A percentile compares a stretch with the other conserved stretches of the same genome.
Conservation (phyloP, 306 rosid species). For the Quercus bicolor region DNA sequence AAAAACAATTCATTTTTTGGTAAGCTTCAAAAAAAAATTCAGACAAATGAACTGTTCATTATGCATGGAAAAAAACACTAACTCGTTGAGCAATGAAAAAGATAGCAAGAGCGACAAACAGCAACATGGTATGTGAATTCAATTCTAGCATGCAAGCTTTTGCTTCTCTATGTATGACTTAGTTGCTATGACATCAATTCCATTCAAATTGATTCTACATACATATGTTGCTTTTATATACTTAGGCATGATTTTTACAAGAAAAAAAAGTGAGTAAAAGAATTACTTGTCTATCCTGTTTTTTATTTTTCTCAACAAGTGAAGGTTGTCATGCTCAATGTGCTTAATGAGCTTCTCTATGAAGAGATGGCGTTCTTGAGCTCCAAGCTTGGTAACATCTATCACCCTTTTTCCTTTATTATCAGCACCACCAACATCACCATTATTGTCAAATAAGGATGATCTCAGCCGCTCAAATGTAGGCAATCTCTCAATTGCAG, state of each 20-base stretch:
- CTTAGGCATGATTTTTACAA: too few species aligned
- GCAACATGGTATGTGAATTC: too few species aligned
- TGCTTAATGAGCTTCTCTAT: conserved; percentile 43
- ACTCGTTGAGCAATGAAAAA: too few species aligned
- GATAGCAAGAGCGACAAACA: too few species aligned
- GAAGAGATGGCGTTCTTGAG: conserved; percentile 34
- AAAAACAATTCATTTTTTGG: too few species aligned
- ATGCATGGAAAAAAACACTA: neutral
- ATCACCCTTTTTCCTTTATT: conserved; percentile 25
- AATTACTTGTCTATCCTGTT: conserved; percentile 40
- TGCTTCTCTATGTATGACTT: too few species aligned
- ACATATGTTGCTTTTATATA: too few species aligned
- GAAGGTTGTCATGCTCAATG: conserved; percentile 46
- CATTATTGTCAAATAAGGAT: conserved; percentile 29
- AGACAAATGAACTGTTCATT: neutral
- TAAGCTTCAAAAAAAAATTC: neutral
- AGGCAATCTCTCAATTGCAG: conserved; percentile 39
- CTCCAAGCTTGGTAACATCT: conserved; percentile 48
- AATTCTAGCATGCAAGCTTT: too few species aligned
- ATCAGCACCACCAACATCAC: neutral
- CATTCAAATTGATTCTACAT: too few species aligned
- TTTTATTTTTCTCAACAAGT: conserved; percentile 30
- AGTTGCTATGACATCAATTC: too few species aligned
- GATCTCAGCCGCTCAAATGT: conserved; percentile 34
- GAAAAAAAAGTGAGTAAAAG: neutral